Base-by-base conservation (phyloP, 2,329 filamentous ascomycete genomes). In the Alternaria solani region DNA sequence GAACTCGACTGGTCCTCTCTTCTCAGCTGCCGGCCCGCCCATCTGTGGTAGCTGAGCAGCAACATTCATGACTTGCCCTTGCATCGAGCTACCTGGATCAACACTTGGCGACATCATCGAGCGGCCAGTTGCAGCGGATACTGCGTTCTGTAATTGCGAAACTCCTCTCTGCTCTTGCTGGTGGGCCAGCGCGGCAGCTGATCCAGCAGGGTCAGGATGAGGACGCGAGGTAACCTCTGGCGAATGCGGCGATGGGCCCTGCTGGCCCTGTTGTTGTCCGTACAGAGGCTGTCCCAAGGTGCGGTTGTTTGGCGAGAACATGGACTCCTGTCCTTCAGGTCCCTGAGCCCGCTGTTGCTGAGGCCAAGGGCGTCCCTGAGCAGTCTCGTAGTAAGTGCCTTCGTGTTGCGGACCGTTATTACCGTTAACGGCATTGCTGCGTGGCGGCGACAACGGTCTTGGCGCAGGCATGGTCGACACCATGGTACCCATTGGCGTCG, bases 401-500 rank as follows among this genome's bases (percentile, higher is more conserved):
- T 80, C 78, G 39, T 69, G 69, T 36, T 86, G 49, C 81, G 82
- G 51, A 79, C 81, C 58, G 78, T 67, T 59, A 76, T 73, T 87
- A 82, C 88, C 88, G 87, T 77, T 87, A 82, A 67, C 79, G 78
- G 70, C 74, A 77, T 67, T 80, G 80, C 68, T 86, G 80, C 81
- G 78, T 38, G 80, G 81, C 48, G 81, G 75, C 58, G 74, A 79
- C 9, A 83, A 75, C 18, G 82, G 80, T 44, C 84, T 79, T 20
- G 80, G 79, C 43, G 80, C 76, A 39, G 86, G 89, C 80, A 97
- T 96, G 9, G 93, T 93, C 69, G 94, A 91, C 2, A 97, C 92
- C 11, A 93, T 97, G 2, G 94, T 98, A n/a, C 95, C 95, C 83
- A 96, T 97, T 0, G 95, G 95, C 0, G 95, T 99, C 0, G 95